Evolutionary conservation across 2,329 filamentous ascomycete species (phyloP).

Genomic region (Fusarium sp.): DNA sequence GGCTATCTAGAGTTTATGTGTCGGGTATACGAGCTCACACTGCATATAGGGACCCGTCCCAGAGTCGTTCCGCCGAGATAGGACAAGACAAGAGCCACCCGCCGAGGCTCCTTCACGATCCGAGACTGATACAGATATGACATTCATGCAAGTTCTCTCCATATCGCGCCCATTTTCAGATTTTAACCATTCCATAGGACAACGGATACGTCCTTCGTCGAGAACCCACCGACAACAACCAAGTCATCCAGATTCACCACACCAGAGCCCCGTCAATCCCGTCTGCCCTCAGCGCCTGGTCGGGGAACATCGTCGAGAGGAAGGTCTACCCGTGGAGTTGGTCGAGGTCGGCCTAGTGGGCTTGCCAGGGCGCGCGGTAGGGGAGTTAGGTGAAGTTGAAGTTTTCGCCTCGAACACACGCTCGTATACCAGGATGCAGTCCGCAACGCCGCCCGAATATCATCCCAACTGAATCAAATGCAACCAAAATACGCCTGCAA

Average conservation of each 20-base stretch:
- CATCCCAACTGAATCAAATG: slow-evolving; percentile 6
- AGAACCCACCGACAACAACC: slow-evolving; percentile 76
- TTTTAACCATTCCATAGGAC: slow-evolving; percentile 67
- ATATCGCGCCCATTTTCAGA: background rate
- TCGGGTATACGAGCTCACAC: slow-evolving; percentile 9
- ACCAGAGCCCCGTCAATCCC: slow-evolving; percentile 58
- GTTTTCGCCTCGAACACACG: slow-evolving; percentile 15
- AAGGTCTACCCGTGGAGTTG: slow-evolving; percentile 41
- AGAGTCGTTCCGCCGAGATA: slow-evolving; percentile 82
- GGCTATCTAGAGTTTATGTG: background rate
- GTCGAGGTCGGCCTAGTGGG: slow-evolving; percentile 57
- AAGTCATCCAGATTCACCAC: slow-evolving; percentile 62
- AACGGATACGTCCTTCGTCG: slow-evolving; percentile 90
- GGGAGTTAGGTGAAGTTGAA: slow-evolving; percentile 54
- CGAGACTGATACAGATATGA: slow-evolving; percentile 75
- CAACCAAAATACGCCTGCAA: slow-evolving; percentile 13
- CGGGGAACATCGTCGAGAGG: slow-evolving; percentile 54
- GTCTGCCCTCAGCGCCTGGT: slow-evolving; percentile 55
- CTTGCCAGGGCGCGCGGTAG: slow-evolving; percentile 60
- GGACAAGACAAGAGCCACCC: slow-evolving; percentile 65
- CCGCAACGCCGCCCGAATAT: slow-evolving; percentile 17
- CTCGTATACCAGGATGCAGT: slow-evolving; percentile 24
- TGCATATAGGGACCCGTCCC: slow-evolving; percentile 76
- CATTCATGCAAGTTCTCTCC: slow-evolving; percentile 76
- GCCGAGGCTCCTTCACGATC: slow-evolving; percentile 37